These are phyloP conservation scores for Salvia splendens DNA, from an alignment of 257 asterid genomes.

Conservation along the genomic window DNA sequence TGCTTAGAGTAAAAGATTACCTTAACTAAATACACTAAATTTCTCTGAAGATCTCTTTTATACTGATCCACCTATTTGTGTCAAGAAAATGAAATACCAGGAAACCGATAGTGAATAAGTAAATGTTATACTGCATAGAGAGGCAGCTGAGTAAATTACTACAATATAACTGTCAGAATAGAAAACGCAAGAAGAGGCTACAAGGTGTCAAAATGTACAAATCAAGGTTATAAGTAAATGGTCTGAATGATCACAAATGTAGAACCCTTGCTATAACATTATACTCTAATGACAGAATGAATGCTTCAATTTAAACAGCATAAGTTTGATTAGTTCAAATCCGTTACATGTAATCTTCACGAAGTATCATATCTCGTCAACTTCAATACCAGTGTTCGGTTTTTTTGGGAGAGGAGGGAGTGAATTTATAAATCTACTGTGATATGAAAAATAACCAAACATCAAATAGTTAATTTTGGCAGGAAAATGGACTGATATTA, in stretches of 20 bases:
- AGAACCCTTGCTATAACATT: background rate
- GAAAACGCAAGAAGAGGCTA: constrained; percentile 1
- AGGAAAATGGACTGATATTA: background rate
- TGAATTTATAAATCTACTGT: background rate
- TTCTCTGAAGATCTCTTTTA: constrained; percentile 50
- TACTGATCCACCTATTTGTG: constrained; percentile 56
- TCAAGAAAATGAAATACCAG: constrained; percentile 52
- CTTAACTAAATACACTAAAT: constrained; percentile 68
- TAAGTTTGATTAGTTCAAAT: no score
- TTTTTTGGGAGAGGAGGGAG: background rate
- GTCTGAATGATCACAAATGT: background rate
- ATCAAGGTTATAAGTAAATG: background rate
- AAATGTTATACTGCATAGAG: constrained; percentile 21
- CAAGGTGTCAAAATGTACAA: constrained; percentile 7
- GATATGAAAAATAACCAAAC: background rate
- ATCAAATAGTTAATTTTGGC: background rate
- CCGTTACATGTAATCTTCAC: no score
- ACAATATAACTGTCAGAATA: constrained; percentile 12
- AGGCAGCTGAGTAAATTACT: constrained; percentile 6
- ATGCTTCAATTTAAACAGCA: no score
- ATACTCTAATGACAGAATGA: background rate
- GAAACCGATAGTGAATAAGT: constrained; percentile 25
- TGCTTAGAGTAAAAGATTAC: constrained; percentile 38
- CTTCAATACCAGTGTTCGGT: background rate
- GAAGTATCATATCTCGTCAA: background rate